phyloP scores from a whole-genome alignment of 192 early-diverging fungal genomes.

The Obelidium mucronatum region DNA sequence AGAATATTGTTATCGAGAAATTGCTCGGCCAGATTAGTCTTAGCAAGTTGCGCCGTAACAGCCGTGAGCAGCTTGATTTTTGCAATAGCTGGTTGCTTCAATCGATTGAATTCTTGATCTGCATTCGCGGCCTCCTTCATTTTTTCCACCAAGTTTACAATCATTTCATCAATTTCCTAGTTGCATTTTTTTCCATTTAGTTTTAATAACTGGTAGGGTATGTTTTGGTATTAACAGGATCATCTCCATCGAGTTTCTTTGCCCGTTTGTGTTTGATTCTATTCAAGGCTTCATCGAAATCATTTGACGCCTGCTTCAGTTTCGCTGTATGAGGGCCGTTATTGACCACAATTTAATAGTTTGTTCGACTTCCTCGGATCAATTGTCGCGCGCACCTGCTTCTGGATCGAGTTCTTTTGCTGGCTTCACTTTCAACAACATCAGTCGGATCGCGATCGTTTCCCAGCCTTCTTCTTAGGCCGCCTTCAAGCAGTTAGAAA shows the following conservation, averaged over 20 bases:
- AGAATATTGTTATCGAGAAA: constrained; percentile 87
- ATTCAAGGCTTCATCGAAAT: constrained; percentile 49
- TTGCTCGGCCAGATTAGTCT: constrained; percentile 70
- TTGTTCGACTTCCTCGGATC: neutral
- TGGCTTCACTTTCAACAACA: constrained; percentile 8
- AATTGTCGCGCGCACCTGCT: neutral
- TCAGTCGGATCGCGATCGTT: constrained; percentile 26
- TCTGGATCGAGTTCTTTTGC: constrained; percentile 31
- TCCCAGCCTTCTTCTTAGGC: constrained; percentile 35
- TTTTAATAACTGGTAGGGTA: too few relatives aligned
- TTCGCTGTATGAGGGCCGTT: constrained; percentile 23
- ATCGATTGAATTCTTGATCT: constrained; percentile 68
- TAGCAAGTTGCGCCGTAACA: constrained; percentile 52
- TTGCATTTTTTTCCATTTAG: neutral
- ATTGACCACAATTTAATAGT: neutral
- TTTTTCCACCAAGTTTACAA: constrained; percentile 49
- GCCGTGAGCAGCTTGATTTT: constrained; percentile 71
- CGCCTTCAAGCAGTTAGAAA: constrained; percentile 32
- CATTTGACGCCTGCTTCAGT: constrained; percentile 40
- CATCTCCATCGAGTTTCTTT: constrained; percentile 46
- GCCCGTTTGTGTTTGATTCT: constrained; percentile 45
- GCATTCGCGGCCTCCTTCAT: constrained; percentile 69
- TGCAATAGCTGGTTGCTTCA: constrained; percentile 68
- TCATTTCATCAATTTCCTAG: constrained; percentile 54
- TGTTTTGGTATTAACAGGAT: constrained; percentile 19